Evolutionary conservation across 116 monocot species (phyloP).

Genomic region (Posidonia oceanica): DNA sequence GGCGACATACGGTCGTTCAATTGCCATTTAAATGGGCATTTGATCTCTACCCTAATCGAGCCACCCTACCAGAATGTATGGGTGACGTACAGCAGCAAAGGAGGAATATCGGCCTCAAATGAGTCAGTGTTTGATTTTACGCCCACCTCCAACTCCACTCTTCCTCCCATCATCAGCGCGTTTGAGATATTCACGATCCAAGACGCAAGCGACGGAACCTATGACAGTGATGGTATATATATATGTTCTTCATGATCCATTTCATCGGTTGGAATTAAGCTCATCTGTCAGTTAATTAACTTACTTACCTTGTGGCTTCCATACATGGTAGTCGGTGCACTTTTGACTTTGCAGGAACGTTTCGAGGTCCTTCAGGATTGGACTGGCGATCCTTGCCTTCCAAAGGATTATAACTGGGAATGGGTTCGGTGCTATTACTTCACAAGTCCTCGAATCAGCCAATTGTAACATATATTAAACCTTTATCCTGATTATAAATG

Average conservation of each 20-base stretch:
- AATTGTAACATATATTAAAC: neutral
- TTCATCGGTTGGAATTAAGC: no score
- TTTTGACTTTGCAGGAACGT: neutral
- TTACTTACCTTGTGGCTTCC: neutral
- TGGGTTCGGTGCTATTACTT: conserved; percentile 14
- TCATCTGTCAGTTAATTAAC: neutral
- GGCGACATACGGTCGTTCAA: conserved; percentile 9
- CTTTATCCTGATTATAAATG: neutral
- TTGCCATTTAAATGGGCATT: conserved; percentile 1
- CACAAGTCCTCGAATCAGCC: conserved; percentile 7
- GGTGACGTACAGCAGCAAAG: neutral
- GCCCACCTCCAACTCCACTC: conserved; percentile 7
- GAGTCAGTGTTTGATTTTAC: conserved; percentile 4
- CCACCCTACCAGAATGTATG: neutral
- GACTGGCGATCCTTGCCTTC: conserved; percentile 29
- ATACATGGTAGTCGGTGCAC: neutral
- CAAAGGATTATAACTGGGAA: conserved; percentile 11
- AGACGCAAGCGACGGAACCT: neutral
- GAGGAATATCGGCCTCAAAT: no score
- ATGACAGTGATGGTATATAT: neutral
- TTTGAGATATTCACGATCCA: conserved; percentile 17
- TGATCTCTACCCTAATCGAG: neutral
- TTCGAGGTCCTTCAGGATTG: conserved; percentile 11
- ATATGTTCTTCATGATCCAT: no score
- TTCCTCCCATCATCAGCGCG: conserved; percentile 31